Evolutionary conservation across 108 stramenopile species (phyloP).

Genomic region (Skeletonema tropicum): DNA sequence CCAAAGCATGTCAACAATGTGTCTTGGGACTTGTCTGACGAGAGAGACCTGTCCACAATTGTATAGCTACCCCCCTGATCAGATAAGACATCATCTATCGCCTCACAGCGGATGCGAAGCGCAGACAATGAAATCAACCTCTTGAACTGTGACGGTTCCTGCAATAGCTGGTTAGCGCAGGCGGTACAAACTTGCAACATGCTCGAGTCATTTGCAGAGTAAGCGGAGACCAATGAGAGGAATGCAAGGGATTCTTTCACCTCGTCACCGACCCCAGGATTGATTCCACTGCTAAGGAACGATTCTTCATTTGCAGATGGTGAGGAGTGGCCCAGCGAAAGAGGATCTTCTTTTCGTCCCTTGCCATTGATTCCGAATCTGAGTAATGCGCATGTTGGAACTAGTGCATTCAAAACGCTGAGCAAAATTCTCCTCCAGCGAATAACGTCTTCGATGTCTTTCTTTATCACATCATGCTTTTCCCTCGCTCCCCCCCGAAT

Average conservation of each 20-base stretch:
- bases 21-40: neutral
- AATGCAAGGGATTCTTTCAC: slow-evolving; percentile 48
- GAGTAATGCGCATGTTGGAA: slow-evolving; percentile 71
- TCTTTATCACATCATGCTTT: slow-evolving; percentile 10
- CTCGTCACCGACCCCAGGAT: slow-evolving; percentile 9
- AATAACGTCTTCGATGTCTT: slow-evolving; percentile 33
- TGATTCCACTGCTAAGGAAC: slow-evolving; percentile 7
- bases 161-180: slow-evolving; percentile 58
- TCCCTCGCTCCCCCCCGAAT: slow-evolving; percentile 11
- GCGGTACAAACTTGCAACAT: slow-evolving; percentile 49
- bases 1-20: slow-evolving; percentile 27
- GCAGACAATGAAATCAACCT: slow-evolving; percentile 32
- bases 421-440: slow-evolving; percentile 55
- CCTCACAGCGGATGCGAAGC: slow-evolving; percentile 27
- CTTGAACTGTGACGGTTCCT: slow-evolving; percentile 49
- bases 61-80: neutral
- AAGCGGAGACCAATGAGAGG: slow-evolving; percentile 37
- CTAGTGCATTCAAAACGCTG: slow-evolving; percentile 58
- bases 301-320: slow-evolving; percentile 12
- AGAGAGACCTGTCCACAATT: neutral
- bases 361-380: slow-evolving; percentile 53
- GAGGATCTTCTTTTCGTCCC: slow-evolving; percentile 68
- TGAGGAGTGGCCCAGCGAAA: slow-evolving; percentile 1
- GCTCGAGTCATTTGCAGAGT: slow-evolving; percentile 35
- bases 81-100: slow-evolving; percentile 18